Evolutionary conservation across 352 stramenopile genomes (phyloP), one percentile per base, ranked within the genome.

Genomic region (Peronospora destructor): DNA sequence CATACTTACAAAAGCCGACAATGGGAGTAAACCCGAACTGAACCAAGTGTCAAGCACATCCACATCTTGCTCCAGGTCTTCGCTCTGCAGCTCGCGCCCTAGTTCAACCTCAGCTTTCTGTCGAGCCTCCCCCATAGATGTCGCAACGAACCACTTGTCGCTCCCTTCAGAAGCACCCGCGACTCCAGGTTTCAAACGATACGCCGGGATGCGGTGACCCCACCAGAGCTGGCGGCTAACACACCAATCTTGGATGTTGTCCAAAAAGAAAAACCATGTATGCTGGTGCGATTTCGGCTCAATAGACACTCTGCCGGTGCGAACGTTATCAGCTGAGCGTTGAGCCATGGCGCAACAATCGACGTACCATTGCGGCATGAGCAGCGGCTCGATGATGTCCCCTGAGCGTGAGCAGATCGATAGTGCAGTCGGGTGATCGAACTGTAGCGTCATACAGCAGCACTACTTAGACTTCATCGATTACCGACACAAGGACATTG

Each of bases 31-130:
- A 17, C 93, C 97, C 14, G 93, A 98, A 45, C 85, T 98, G 70
- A 99, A 99, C 97, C 97, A 99, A 7, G 97, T 99, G 67, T 99
- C 97, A n/a, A 99, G 82, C 29, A 99, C 97, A 63, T 99, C 97
- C 35, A 90, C 76, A 67, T 99, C 97, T 61, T 98, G 93, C 48
- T 97, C 80, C 19, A 99, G 66, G 17, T 85, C 66, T 32, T 96
- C 69, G 30, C 95, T 67, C 16, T 80, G 63, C 14, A 81, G 59
- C 16, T 68, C 47, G 25, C 76, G 84, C 21, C 80, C 80, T 19
- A 98, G 76, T 21, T 86, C 67, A 28, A 64, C 56, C n/a, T 90
- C 72, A 2, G 95, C 96, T 47, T 97, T 94, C 13, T 66, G 53
- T 9, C 81, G 74, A 7, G 97, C 96, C 45, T 97, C 94, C 14